Percentiles rank a stretch among this genome's conserved stretches.
phyloP scores from a whole-genome alignment of 2,329 filamentous ascomycete species.

The Aureobasidium sp. region DNA sequence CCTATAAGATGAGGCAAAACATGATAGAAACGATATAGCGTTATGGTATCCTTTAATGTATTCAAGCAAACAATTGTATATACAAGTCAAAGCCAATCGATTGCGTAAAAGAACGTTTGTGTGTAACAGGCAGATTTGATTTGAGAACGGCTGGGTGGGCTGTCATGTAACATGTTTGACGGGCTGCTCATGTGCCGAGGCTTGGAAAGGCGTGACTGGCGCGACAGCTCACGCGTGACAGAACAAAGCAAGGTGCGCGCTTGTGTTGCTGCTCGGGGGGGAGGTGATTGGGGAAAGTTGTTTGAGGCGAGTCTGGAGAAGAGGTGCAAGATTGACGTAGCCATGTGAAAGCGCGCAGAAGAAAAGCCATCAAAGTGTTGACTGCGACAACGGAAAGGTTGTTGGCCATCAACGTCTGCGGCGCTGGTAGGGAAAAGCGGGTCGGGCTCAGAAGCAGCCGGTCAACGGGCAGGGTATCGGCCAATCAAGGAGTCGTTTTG shows the following conservation, averaged over 20 bases:
- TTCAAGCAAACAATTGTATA: not conserved
- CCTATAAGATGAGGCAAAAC: not conserved
- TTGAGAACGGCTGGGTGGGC: not conserved
- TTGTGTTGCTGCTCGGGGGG: not conserved
- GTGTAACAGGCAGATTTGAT: not conserved
- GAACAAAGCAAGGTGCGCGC: not conserved
- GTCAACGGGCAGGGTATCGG: not conserved
- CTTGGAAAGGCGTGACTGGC: not conserved
- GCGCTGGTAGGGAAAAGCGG: not conserved
- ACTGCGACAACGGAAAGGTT: not conserved
- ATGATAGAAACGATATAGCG: not conserved
- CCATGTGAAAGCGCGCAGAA: not conserved
- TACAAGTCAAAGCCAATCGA: not conserved
- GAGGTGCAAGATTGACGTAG: not conserved
- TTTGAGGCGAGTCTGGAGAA: not conserved
- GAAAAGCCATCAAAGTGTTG: not conserved
- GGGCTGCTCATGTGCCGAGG: not conserved
- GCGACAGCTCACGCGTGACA: not conserved
- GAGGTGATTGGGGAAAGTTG: not conserved
- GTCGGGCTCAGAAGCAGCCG: not conserved
- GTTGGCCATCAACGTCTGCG: not conserved
- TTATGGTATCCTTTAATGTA: not conserved
- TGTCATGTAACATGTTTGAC: not conserved
- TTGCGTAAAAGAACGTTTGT: not conserved
- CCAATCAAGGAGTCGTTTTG: not conserved